These are phyloP conservation scores for Schizosaccharomyces japonicus DNA, from an alignment of 805 yeast genomes.

Conservation along the genomic window DNA sequence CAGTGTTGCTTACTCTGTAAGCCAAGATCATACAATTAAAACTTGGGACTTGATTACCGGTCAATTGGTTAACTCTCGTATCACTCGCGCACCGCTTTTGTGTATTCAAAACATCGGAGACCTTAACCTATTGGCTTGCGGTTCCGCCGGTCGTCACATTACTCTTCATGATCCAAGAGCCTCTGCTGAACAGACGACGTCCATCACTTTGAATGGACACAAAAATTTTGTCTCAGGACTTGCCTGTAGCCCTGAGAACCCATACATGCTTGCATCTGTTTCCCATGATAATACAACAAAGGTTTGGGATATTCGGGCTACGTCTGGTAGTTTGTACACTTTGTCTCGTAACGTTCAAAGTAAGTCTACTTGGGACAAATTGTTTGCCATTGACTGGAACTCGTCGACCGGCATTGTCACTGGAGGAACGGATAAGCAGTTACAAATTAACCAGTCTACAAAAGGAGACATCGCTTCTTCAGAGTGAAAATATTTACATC, in stretches of 20 bases:
- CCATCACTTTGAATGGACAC: slow-evolving; percentile 63
- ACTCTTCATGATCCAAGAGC: slow-evolving; percentile 78
- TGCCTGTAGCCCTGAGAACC: slow-evolving; percentile 50
- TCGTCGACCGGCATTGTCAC: slow-evolving; percentile 56
- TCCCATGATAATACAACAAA: slow-evolving; percentile 93
- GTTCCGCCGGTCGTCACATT: slow-evolving; percentile 96
- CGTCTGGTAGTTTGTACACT: slow-evolving; percentile 39
- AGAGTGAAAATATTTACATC: too few relatives aligned
- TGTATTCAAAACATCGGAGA: slow-evolving; percentile 47
- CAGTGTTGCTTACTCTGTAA: slow-evolving; percentile 75
- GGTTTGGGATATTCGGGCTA: slow-evolving; percentile 87
- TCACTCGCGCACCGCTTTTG: slow-evolving; percentile 64
- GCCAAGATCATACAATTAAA: slow-evolving; percentile 83
- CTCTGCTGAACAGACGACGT: slow-evolving; percentile 26
- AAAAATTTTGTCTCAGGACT: slow-evolving; percentile 69
- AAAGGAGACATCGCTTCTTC: too few relatives aligned
- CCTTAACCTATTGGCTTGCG: slow-evolving; percentile 55
- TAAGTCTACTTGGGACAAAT: slow-evolving; percentile 30
- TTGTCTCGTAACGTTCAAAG: slow-evolving; percentile 35
- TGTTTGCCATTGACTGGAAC: slow-evolving; percentile 76
- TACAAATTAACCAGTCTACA: slow-evolving; percentile 41
- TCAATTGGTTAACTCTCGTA: slow-evolving; percentile 63
- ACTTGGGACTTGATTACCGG: slow-evolving; percentile 91
- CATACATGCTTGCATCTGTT: slow-evolving; percentile 63
- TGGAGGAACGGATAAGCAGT: slow-evolving; percentile 84